These are phyloP conservation scores for Sclerotinia sclerotiorum DNA, from an alignment of 2,329 filamentous ascomycete genomes.

Conservation along the genomic window DNA sequence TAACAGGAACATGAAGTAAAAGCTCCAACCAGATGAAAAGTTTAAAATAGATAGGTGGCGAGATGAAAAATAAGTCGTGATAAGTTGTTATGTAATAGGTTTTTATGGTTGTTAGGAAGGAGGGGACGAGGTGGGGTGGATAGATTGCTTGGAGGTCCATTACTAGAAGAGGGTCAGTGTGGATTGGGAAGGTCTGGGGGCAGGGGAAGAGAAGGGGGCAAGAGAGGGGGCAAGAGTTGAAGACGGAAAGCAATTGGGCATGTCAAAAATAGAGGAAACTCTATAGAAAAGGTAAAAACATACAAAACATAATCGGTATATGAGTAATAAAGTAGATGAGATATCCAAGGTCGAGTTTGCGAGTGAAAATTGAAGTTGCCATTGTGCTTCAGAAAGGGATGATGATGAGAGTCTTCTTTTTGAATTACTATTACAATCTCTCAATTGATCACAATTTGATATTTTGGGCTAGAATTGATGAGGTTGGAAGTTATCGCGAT, in stretches of 20 bases:
- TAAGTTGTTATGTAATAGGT: constrained; percentile 60
- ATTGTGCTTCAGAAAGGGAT: constrained; percentile 25
- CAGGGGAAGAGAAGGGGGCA: no score
- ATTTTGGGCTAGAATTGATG: no score
- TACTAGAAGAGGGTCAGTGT: constrained; percentile 43
- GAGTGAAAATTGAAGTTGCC: constrained; percentile 35
- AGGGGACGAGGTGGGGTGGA: constrained; percentile 50
- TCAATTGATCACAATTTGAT: no score
- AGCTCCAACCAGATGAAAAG: constrained; percentile 58
- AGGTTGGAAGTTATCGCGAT: no score
- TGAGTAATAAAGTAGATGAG: constrained; percentile 62
- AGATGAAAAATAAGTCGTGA: constrained; percentile 62
- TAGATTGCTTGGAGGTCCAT: constrained; percentile 62
- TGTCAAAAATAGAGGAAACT: background rate
- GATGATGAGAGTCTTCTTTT: no score
- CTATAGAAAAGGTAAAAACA: constrained; percentile 29
- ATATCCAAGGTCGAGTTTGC: constrained; percentile 44
- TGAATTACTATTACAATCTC: background rate
- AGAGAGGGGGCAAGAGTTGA: no score
- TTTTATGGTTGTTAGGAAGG: constrained; percentile 51
- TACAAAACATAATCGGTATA: constrained; percentile 61
- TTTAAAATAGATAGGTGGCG: constrained; percentile 59
- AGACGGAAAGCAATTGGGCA: background rate
- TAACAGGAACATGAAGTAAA: constrained; percentile 60
- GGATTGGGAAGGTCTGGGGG: no score